Conservation (phyloP, 768 basidiomycete genomes). For the Agaricus subrufescens region DNA sequence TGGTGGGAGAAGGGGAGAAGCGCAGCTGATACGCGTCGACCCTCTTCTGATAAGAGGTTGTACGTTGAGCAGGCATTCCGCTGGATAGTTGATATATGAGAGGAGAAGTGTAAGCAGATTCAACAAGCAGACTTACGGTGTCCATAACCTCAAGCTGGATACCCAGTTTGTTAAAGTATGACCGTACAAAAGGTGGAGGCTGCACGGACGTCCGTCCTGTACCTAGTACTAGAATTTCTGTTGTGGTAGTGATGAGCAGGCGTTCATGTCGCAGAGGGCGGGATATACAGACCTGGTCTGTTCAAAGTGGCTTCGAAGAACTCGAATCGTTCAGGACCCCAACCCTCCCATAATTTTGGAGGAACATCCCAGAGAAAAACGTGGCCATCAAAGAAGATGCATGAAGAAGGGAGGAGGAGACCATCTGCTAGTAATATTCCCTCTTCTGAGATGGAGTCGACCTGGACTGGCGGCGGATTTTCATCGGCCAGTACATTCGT, state of each 20-base stretch:
- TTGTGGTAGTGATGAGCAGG: background rate
- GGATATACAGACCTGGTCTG: conserved; percentile 62
- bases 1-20: conserved; percentile 63
- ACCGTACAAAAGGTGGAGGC: conserved; percentile 62
- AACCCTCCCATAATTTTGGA: conserved; percentile 54
- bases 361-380: conserved; percentile 91
- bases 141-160: conserved; percentile 90
- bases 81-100: conserved; percentile 28
- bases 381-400: conserved; percentile 81
- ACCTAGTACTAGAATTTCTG: conserved; percentile 89
- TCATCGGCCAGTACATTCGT: conserved; percentile 75
- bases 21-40: conserved; percentile 87
- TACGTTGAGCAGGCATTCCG: conserved; percentile 95
- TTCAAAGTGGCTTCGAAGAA: conserved; percentile 81
- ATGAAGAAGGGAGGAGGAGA: conserved; percentile 68
- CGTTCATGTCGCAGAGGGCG: background rate
- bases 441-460: conserved; percentile 54
- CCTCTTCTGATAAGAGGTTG: conserved; percentile 91
- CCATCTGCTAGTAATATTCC: conserved; percentile 79
- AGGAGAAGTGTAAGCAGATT: background rate
- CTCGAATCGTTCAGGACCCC: conserved; percentile 70
- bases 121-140: conserved; percentile 46
- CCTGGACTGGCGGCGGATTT: conserved; percentile 65
- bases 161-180: conserved; percentile 68
- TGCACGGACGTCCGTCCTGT: conserved; percentile 72